Base-by-base conservation (phyloP, 2,329 filamentous ascomycete species). In the Aschersonia sp. region DNA sequence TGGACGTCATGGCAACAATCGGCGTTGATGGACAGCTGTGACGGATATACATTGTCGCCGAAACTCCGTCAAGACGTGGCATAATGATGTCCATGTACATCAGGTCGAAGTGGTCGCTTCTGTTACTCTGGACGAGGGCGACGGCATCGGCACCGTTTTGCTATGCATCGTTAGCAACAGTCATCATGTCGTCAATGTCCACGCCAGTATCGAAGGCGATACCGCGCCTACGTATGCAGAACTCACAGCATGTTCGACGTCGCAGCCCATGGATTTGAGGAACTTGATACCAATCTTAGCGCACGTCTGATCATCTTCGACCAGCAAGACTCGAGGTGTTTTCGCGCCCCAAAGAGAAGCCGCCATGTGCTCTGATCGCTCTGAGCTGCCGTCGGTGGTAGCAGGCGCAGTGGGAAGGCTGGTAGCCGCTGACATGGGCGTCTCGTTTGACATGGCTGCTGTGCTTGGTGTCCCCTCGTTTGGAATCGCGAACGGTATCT, bases 1-100 rank as follows among this genome's bases (percentile, higher is more conserved):
- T 98, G 3, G 91, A 96, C 3, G 92, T 98, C 92, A 98, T 97
- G 44, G 92, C 92, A 50, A 98, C 87, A 57, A 98, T 94, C 0
- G 92, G 92, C 28, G 85, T 82, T 5, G 82, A 78, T 40, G 80
- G 78, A 53, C 89, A 82, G 52, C 91, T 87, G 59, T 95, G 86
- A 47, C 91, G 81, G 54, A 98, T 96, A 52, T 95, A 80, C 59
- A 92, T 86, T 49, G 89, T 95, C 3, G 92, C 91, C 12, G 89
- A 95, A 5, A 97, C 89, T 55, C 92, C 92, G 58, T 97, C 92
- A 47, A 97, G 73, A 54, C 89, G 85, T 5, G 92, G 92, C 92
- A 98, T 97, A 56, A 98, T 94, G 54, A 98, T 91, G 60, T 92
- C 85, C 85, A 91, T 91, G 52, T 91, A 77, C 53, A 91, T 87